A percentile compares a stretch with the other conserved stretches of the same genome.
Evolutionary conservation across 2,329 filamentous ascomycete species (phyloP).

Genomic region (Colletotrichum simmondsii): DNA sequence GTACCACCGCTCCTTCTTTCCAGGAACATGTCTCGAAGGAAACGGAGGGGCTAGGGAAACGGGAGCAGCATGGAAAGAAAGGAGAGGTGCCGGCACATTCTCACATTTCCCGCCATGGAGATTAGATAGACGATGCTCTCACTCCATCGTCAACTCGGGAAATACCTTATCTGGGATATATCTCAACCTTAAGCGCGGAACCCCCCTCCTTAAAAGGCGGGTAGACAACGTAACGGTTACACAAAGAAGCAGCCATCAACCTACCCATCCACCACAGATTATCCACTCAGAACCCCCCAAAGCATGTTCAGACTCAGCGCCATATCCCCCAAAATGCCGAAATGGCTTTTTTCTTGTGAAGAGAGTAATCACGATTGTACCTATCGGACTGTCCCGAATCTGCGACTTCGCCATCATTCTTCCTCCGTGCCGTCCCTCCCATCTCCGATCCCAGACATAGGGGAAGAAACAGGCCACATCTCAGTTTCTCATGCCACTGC

Average conservation of each 20-base stretch:
- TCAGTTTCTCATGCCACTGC: background rate
- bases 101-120: background rate
- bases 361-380: background rate
- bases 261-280: background rate
- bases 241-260: background rate
- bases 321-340: background rate
- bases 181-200: background rate
- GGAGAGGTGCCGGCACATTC: background rate
- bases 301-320: background rate
- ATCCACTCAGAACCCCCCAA: background rate
- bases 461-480: background rate
- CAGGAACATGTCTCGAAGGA: constrained; percentile 5
- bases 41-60: background rate
- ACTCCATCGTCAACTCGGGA: background rate
- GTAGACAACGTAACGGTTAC: background rate
- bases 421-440: background rate
- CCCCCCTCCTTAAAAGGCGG: background rate
- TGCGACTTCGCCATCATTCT: background rate
- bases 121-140: background rate
- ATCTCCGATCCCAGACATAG: constrained; percentile 18
- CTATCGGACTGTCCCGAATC: constrained; percentile 5
- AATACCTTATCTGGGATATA: background rate
- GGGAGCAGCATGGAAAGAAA: background rate
- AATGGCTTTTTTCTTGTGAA: background rate
- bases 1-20: constrained; percentile 8